phyloP scores from a whole-genome alignment of 2,329 filamentous ascomycete genomes.

The Claviceps fusiformis region DNA sequence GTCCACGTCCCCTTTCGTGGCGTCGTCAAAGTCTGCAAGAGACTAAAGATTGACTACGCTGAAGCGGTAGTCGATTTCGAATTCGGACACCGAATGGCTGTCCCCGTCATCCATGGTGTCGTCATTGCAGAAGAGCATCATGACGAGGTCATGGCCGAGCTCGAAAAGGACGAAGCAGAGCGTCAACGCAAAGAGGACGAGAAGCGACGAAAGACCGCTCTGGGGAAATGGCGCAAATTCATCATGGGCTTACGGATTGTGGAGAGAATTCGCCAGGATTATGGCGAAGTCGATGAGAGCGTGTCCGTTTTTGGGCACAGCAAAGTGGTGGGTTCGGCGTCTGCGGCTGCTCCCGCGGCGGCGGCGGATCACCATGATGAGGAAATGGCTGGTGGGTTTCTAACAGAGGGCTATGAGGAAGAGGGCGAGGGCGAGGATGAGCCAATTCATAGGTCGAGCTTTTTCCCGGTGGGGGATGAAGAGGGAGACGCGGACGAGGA shows the following conservation, averaged over 20 bases:
- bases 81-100: conserved; percentile 86
- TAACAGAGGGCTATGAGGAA: conserved; percentile 42
- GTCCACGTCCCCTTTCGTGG: conserved; percentile 71
- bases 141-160: conserved; percentile 60
- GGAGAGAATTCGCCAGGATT: conserved; percentile 62
- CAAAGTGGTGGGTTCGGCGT: conserved; percentile 7
- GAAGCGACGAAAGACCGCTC: conserved; percentile 60
- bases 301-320: conserved; percentile 43
- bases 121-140: conserved; percentile 75
- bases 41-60: conserved; percentile 74
- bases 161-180: conserved; percentile 65
- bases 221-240: conserved; percentile 76
- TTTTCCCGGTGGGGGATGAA: conserved; percentile 34
- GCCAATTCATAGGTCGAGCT: conserved; percentile 26
- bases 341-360: conserved; percentile 9
- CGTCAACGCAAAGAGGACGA: conserved; percentile 66
- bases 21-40: conserved; percentile 67
- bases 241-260: conserved; percentile 74
- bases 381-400: conserved; percentile 46
- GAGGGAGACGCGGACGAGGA: conserved; percentile 25
- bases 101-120: conserved; percentile 81
- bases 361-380: conserved; percentile 27
- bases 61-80: conserved; percentile 95
- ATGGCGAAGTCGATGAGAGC: conserved; percentile 46
- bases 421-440: conserved; percentile 24